phyloP scores from a whole-genome alignment of 257 asterid species.

The Hygrophila difformis region DNA sequence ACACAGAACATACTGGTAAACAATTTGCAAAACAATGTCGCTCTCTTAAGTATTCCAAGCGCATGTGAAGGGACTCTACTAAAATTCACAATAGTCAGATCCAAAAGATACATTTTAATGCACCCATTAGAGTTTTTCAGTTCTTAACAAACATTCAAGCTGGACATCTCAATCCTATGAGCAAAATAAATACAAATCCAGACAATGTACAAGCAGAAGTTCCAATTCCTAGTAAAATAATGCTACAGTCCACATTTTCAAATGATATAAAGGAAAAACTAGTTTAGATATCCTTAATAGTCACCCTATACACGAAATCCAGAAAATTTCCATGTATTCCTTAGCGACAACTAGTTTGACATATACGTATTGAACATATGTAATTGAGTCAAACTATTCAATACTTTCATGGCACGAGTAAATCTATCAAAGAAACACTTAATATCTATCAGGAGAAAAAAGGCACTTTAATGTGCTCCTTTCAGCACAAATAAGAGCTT shows the following conservation, averaged over 20 bases:
- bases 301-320: background rate
- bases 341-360: too few species aligned
- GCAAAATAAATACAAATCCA: background rate
- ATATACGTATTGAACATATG: too few species aligned
- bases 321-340: too few species aligned
- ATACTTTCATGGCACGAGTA: background rate
- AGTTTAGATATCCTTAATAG: conserved; percentile 2
- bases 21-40: conserved; percentile 7
- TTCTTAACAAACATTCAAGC: background rate
- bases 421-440: background rate
- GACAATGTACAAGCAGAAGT: background rate
- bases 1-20: conserved; percentile 15
- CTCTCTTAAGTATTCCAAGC: background rate
- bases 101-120: background rate
- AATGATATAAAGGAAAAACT: background rate
- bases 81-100: conserved; percentile 4
- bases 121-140: background rate
- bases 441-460: conserved; percentile 2
- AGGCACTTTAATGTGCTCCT: background rate
- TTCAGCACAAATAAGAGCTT: background rate
- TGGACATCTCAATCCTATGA: background rate
- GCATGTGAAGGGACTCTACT: too few species aligned
- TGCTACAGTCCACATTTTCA: background rate
- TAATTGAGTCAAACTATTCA: too few species aligned
- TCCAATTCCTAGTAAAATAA: background rate